phyloP scores from a whole-genome alignment of 164 flowering plant genomes.

The Vitis rotundifolia region DNA sequence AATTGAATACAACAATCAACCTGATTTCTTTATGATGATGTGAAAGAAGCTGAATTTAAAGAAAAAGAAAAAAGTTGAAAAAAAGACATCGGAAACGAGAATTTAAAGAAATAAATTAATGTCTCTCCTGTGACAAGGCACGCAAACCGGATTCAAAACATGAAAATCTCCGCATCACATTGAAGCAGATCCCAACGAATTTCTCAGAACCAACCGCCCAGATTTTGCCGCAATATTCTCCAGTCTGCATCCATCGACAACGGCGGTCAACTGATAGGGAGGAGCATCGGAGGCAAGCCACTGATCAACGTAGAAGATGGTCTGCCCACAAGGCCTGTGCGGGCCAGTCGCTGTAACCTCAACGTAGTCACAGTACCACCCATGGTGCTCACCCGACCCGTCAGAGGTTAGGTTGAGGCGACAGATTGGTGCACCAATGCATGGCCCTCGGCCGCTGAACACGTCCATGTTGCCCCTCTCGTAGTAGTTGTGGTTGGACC shows the following conservation, averaged over 20 bases:
- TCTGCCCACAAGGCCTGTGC: slow-evolving; percentile 41
- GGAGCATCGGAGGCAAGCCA: slow-evolving; percentile 61
- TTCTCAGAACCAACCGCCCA: too few species aligned
- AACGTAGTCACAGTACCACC: slow-evolving; percentile 67
- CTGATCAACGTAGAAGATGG: slow-evolving; percentile 50
- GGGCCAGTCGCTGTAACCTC: slow-evolving; percentile 69
- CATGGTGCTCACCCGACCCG: slow-evolving; percentile 55
- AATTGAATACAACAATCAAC: too few species aligned
- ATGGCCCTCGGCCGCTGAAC: slow-evolving; percentile 56
- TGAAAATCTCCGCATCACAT: too few species aligned
- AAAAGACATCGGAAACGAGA: too few species aligned
- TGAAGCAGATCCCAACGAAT: too few species aligned
- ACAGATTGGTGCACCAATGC: slow-evolving; percentile 52
- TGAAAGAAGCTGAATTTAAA: too few species aligned
- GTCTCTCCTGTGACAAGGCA: too few species aligned
- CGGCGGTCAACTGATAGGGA: slow-evolving; percentile 45
- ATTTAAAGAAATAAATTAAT: too few species aligned
- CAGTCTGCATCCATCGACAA: slow-evolving; percentile 31
- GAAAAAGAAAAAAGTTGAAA: too few species aligned
- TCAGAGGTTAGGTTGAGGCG: slow-evolving; percentile 62
- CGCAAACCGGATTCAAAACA: too few species aligned
- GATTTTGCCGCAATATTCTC: too few species aligned
- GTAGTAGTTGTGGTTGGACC: slow-evolving; percentile 48
- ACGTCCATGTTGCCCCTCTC: slow-evolving; percentile 65
- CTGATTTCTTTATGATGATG: too few species aligned